These are phyloP conservation scores for Lachancea thermotolerans DNA, from an alignment of 805 yeast genomes.

Conservation along the genomic window DNA sequence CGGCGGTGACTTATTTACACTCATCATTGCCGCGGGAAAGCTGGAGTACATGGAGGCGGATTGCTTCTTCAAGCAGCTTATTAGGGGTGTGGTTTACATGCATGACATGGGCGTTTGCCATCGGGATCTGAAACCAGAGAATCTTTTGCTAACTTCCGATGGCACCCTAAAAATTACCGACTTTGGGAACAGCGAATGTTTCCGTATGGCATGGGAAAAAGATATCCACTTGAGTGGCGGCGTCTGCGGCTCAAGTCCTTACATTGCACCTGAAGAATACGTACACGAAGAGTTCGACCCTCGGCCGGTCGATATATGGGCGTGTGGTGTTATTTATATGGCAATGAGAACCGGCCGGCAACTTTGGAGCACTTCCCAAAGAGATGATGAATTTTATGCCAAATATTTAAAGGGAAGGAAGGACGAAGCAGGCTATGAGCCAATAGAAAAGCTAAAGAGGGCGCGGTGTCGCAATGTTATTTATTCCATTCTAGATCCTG, in stretches of 20 bases:
- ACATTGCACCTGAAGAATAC: conserved; percentile 87
- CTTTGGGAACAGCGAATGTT: conserved; percentile 81
- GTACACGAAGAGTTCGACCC: conserved; percentile 64
- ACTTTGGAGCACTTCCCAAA: conserved; percentile 79
- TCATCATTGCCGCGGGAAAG: conserved; percentile 70
- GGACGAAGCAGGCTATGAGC: conserved; percentile 82
- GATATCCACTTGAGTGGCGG: conserved; percentile 66
- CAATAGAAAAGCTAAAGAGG: conserved; percentile 77
- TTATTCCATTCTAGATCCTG: conserved; percentile 88
- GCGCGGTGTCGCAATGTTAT: conserved; percentile 90
- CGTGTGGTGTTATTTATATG: conserved; percentile 88
- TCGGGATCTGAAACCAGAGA: conserved; percentile 92
- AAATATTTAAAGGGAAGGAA: conserved; percentile 73
- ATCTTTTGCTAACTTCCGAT: conserved; percentile 64
- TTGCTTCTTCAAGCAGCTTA: conserved; percentile 80
- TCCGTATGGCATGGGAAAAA: conserved; percentile 78
- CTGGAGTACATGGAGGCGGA: conserved; percentile 80
- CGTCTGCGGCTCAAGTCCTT: conserved; percentile 80
- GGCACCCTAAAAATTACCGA: conserved; percentile 80
- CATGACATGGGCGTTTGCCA: conserved; percentile 89
- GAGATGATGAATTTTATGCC: conserved; percentile 72
- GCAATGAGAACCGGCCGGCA: conserved; percentile 94
- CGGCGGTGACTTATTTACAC: conserved; percentile 74
- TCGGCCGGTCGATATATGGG: conserved; percentile 80
- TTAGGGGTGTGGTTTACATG: conserved; percentile 80